Percentiles rank a stretch among this genome's conserved stretches.
phyloP scores from a whole-genome alignment of 148 eudicot species.

The Arbutus unedo region DNA sequence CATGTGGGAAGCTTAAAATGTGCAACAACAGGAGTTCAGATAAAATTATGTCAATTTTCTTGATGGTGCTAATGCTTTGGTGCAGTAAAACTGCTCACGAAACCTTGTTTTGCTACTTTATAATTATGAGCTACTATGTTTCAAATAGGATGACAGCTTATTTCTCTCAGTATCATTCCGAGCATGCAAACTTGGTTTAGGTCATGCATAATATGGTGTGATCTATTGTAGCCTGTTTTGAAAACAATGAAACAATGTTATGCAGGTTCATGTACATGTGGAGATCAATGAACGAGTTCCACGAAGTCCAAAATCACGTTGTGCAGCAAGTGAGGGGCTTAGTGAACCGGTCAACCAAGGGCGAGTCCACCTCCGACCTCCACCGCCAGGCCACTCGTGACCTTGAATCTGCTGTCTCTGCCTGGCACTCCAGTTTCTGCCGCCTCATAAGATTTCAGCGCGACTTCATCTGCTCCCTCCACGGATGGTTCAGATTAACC shows the following conservation, averaged over 20 bases:
- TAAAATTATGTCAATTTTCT: neutral
- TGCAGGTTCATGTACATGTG: slow-evolving; percentile 99
- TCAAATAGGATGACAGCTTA: neutral
- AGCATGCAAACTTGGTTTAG: neutral
- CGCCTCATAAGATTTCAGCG: slow-evolving; percentile 79
- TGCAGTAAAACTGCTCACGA: neutral
- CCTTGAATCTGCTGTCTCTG: slow-evolving; percentile 85
- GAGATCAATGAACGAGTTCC: slow-evolving; percentile 89
- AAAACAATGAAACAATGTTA: neutral
- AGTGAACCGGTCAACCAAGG: slow-evolving; percentile 49
- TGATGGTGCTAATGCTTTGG: neutral
- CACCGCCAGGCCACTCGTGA: slow-evolving; percentile 96
- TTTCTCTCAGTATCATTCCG: neutral
- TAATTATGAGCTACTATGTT: neutral
- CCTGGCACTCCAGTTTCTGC: slow-evolving; percentile 94
- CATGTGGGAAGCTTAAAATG: neutral
- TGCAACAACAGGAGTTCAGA: neutral
- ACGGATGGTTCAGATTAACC: slow-evolving; percentile 86
- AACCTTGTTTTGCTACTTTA: neutral
- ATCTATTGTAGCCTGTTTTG: neutral
- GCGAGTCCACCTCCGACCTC: slow-evolving; percentile 78
- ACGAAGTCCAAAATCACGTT: slow-evolving; percentile 85
- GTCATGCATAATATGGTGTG: neutral
- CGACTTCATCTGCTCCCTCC: slow-evolving; percentile 78
- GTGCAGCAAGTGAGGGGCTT: slow-evolving; percentile 97